Evolutionary conservation across 2,329 filamentous ascomycete genomes (phyloP).

Genomic region (Beauveria scarabaeidicola): DNA sequence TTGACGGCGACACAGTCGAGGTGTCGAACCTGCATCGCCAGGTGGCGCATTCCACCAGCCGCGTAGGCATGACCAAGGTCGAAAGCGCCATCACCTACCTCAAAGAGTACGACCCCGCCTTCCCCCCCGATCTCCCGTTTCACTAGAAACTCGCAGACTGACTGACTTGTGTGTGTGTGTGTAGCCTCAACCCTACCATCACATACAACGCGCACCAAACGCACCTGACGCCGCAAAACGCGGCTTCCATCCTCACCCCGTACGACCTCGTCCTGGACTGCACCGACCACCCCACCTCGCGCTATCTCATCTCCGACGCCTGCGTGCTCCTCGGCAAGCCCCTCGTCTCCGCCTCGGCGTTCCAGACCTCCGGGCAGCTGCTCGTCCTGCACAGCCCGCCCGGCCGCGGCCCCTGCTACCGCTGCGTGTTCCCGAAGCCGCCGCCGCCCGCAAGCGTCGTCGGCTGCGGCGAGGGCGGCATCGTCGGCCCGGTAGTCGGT

Average conservation of each 20-base stretch:
- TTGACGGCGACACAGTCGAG: conserved; percentile 85
- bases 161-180: not conserved
- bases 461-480: conserved; percentile 86
- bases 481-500: conserved; percentile 86
- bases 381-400: conserved; percentile 81
- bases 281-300: conserved; percentile 84
- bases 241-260: conserved; percentile 52
- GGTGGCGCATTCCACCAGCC: conserved; percentile 65
- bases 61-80: conserved; percentile 71
- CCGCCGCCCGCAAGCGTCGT: conserved; percentile 75
- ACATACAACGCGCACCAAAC: conserved; percentile 53
- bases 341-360: conserved; percentile 80
- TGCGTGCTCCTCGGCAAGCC: conserved; percentile 73
- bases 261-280: conserved; percentile 91
- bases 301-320: conserved; percentile 87
- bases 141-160: too few species aligned
- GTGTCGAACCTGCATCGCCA: conserved; percentile 88
- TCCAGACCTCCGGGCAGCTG: conserved; percentile 83
- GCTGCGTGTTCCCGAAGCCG: conserved; percentile 83
- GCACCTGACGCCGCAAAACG: conserved; percentile 61
- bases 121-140: not conserved
- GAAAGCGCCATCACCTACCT: conserved; percentile 62
- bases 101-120: conserved; percentile 37
- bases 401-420: conserved; percentile 74
- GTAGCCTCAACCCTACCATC: conserved; percentile 64